Conservation (phyloP, 176 grass and related monocot species). For the Hordeum marinum region DNA sequence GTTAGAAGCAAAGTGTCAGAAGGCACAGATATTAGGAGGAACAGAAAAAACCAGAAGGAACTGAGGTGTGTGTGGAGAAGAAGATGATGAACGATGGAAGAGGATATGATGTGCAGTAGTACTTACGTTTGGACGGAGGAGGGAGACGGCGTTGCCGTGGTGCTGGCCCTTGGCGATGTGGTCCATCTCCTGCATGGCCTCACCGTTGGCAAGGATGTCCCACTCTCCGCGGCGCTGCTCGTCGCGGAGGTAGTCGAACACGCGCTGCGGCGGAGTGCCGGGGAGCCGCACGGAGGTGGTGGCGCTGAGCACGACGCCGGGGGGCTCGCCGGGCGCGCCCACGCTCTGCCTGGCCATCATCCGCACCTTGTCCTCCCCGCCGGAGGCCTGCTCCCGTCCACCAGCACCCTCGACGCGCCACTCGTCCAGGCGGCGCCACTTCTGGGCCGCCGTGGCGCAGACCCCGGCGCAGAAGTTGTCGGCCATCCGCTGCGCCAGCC, state of each 20-base stretch:
- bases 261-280: slow-evolving; percentile 28
- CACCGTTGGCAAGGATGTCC: slow-evolving; percentile 68
- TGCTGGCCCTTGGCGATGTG: slow-evolving; percentile 90
- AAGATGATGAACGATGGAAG: neutral
- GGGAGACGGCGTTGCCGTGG: slow-evolving; percentile 76
- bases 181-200: slow-evolving; percentile 89
- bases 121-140: slow-evolving; percentile 79
- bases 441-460: slow-evolving; percentile 54
- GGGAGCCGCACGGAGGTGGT: slow-evolving; percentile 58
- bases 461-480: slow-evolving; percentile 63
- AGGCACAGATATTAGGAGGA: neutral
- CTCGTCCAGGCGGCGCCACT: slow-evolving; percentile 61
- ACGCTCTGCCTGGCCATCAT: slow-evolving; percentile 76
- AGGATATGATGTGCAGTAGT: neutral
- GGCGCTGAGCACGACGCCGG: slow-evolving; percentile 62
- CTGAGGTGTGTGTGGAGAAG: neutral
- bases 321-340: slow-evolving; percentile 45
- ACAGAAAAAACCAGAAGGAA: neutral
- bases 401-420: slow-evolving; percentile 20
- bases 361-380: slow-evolving; percentile 56
- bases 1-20: neutral
- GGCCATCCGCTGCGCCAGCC: slow-evolving; percentile 70
- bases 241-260: slow-evolving; percentile 73
- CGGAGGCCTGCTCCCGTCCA: neutral
- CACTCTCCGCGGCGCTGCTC: slow-evolving; percentile 57